These are phyloP conservation scores for Zygosaccharomyces lentus DNA, from an alignment of 805 yeast species.

Conservation along the genomic window DNA sequence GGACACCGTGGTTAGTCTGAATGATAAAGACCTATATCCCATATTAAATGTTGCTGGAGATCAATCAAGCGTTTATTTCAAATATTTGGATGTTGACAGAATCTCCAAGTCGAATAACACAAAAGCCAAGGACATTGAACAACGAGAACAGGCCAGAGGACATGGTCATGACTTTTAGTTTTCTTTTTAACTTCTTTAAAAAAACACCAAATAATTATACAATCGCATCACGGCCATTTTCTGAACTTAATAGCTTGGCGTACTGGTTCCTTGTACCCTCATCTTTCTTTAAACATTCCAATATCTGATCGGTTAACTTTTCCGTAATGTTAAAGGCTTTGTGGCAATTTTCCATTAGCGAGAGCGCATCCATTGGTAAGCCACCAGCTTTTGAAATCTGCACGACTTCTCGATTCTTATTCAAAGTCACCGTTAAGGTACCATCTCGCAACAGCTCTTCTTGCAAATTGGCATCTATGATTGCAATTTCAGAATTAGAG, in stretches of 20 bases:
- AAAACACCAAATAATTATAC: not conserved
- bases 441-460: conserved; percentile 81
- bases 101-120: conserved; percentile 65
- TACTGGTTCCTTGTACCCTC: conserved; percentile 43
- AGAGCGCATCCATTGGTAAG: conserved; percentile 67
- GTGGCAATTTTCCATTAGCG: conserved; percentile 63
- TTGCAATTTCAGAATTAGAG: conserved; percentile 51
- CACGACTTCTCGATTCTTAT: conserved; percentile 85
- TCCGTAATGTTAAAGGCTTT: conserved; percentile 63
- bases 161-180: not conserved
- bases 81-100: not conserved
- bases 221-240: conserved; percentile 28
- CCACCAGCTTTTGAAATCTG: conserved; percentile 92
- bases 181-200: too few species aligned
- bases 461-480: conserved; percentile 69
- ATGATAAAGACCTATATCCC: conserved; percentile 8
- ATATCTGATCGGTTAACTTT: conserved; percentile 59
- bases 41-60: conserved; percentile 2
- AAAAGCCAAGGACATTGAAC: conserved; percentile 11
- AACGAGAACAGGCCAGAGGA: not conserved
- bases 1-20: not conserved
- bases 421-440: conserved; percentile 75
- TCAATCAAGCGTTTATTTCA: conserved; percentile 2
- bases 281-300: conserved; percentile 51
- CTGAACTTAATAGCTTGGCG: conserved; percentile 32